These are phyloP conservation scores for Cryphonectria carpinicola DNA, from an alignment of 2,329 filamentous ascomycete genomes.

Conservation along the genomic window DNA sequence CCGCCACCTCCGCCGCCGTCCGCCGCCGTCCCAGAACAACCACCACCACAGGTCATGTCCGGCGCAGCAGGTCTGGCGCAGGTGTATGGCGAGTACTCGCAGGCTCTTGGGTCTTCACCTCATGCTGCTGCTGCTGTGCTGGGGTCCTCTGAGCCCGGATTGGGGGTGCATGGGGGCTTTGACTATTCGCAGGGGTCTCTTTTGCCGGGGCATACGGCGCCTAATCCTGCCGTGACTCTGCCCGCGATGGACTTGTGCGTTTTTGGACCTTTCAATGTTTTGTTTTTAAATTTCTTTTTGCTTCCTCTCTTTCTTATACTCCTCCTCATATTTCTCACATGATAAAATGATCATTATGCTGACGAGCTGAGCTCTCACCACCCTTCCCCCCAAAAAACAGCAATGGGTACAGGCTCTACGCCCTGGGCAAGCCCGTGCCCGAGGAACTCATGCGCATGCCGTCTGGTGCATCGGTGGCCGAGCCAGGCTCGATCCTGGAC, in stretches of 20 bases:
- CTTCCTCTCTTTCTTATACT: background rate
- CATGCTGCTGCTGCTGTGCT: background rate
- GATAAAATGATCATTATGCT: background rate
- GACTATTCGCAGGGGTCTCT: background rate
- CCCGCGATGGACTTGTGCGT: conserved; percentile 12
- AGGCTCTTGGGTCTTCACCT: background rate
- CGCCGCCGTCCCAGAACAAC: background rate
- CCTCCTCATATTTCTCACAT: too few relatives aligned
- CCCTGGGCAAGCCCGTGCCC: conserved; percentile 16
- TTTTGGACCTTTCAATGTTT: too few relatives aligned
- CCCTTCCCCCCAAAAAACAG: background rate
- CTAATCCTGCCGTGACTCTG: background rate
- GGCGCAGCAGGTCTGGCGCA: background rate
- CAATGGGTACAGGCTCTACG: conserved; percentile 25
- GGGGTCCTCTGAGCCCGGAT: background rate
- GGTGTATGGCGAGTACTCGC: background rate
- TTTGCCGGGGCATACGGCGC: background rate
- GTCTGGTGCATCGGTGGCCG: conserved; percentile 22
- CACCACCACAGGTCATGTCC: background rate
- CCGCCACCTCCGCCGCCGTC: background rate
- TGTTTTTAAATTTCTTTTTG: background rate
- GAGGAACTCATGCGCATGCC: conserved; percentile 25
- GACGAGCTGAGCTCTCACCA: background rate
- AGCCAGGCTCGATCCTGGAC: conserved; percentile 23
- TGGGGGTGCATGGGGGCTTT: background rate